These are phyloP conservation scores for Nakataea oryzae DNA, from an alignment of 2,329 filamentous ascomycete genomes.

Conservation along the genomic window DNA sequence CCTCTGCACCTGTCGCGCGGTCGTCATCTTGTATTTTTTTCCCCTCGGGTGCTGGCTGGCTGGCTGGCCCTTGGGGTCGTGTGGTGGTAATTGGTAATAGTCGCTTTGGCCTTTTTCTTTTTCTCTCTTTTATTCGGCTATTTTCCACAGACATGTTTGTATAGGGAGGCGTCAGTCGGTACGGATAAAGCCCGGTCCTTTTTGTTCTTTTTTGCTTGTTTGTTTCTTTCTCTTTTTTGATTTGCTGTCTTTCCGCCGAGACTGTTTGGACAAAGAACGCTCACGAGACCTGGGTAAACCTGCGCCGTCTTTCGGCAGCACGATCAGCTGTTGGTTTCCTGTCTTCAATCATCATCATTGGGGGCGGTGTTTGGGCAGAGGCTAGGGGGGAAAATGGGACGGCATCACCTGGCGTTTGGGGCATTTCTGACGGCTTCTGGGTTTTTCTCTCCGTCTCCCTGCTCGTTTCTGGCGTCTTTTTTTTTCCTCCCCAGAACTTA, in stretches of 20 bases:
- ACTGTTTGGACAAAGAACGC: background rate
- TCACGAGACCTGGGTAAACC: background rate
- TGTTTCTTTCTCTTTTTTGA: too few relatives aligned
- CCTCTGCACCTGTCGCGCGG: too few relatives aligned
- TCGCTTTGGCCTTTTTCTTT: background rate
- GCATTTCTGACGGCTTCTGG: background rate
- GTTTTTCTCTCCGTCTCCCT: background rate
- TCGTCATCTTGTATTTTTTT: background rate
- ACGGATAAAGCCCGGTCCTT: background rate
- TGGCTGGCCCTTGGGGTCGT: background rate
- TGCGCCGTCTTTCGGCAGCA: background rate
- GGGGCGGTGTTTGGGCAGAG: background rate
- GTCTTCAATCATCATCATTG: background rate
- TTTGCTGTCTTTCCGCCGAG: too few relatives aligned
- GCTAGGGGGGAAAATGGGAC: background rate
- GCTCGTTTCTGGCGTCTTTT: background rate
- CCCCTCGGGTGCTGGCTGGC: too few relatives aligned
- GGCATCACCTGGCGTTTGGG: background rate
- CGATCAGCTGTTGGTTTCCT: background rate
- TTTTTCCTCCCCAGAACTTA: background rate
- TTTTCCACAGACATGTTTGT: too few relatives aligned
- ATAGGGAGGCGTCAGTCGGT: too few relatives aligned
- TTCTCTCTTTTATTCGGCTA: too few relatives aligned
- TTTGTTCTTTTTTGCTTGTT: background rate
- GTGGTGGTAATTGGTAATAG: background rate